Base-by-base conservation (phyloP, 306 rosid species). In the Begonia masoniana region DNA sequence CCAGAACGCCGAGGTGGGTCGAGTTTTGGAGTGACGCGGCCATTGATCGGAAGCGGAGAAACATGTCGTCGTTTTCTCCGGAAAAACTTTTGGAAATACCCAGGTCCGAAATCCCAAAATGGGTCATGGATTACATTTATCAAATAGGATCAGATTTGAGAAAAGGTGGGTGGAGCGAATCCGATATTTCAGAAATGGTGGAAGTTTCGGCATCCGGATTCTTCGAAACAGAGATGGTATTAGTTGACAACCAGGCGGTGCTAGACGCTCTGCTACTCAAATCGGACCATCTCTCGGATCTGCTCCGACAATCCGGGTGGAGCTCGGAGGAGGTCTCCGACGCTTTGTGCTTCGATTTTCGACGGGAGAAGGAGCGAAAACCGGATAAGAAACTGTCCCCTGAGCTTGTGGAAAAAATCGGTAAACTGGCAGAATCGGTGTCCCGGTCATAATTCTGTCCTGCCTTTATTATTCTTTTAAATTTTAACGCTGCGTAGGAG, bases 11-110 rank as follows among this genome's bases (percentile, higher is more conserved):
- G 14, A 59, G 99, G 68, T 91, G 99, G 99, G 99, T 91, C 12
- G 99, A 91, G 68, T 91, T 91, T 59, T 91, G 99, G 99, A 78
- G 79, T 23, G 99, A 91, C 54, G 99, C 96, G 0, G 94, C 94
- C 7, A 78, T 76, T 4, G 94, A 81, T 54, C 78, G 87, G 0
- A 80, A 96, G 50, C 70, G 84, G 57, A 77, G 94, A 13, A 78
- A 71, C 66, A 85, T 92, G 0, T 67, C 78, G 0, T 75, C 74
- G 0, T 78, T 88, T 0, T 89, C 97, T 12, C 92, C 96, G 61
- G 99, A 91, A 63, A 64, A 92, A 52, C 73, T 74, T 41, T 69
- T 86, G 11, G 88, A 83, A 16, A 70, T 79, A 72, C 88, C 75
- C 0, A 65, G 70, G 53, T 53, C 73, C 0, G 75, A 63, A 24